A percentile compares a stretch with the other conserved stretches of the same genome.
phyloP scores from a whole-genome alignment of 164 flowering plant species.

The Echeveria elegans region DNA sequence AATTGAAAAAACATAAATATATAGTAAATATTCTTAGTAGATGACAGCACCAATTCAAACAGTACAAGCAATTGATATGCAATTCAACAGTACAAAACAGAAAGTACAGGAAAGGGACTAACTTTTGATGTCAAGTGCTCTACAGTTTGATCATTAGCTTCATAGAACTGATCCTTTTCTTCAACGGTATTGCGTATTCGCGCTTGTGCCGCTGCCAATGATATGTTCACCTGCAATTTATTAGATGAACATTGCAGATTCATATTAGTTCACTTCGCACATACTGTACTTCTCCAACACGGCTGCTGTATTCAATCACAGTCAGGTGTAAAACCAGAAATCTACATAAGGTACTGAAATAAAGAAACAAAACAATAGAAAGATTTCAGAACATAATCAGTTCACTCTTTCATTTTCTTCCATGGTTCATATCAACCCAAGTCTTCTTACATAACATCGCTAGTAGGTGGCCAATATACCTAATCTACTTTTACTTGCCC shows the following conservation, averaged over 20 bases:
- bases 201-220: constrained; percentile 55
- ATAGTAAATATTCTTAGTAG: background rate
- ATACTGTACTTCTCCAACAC: background rate
- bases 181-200: constrained; percentile 51
- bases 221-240: constrained; percentile 31
- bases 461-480: background rate
- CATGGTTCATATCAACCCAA: background rate
- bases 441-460: background rate
- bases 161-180: constrained; percentile 62
- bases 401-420: background rate
- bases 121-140: constrained; percentile 53
- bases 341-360: background rate
- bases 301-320: background rate
- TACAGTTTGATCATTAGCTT: constrained; percentile 58
- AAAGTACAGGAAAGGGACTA: constrained; percentile 2
- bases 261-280: background rate
- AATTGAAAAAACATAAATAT: background rate
- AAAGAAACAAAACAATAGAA: background rate
- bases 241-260: background rate
- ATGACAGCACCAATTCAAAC: background rate
- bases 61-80: constrained; percentile 1
- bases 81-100: background rate
- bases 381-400: background rate
- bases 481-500: background rate
- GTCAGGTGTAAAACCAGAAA: background rate